These are phyloP conservation scores for Thraustotheca clavata DNA, from an alignment of 352 stramenopile species.

Conservation along the genomic window DNA sequence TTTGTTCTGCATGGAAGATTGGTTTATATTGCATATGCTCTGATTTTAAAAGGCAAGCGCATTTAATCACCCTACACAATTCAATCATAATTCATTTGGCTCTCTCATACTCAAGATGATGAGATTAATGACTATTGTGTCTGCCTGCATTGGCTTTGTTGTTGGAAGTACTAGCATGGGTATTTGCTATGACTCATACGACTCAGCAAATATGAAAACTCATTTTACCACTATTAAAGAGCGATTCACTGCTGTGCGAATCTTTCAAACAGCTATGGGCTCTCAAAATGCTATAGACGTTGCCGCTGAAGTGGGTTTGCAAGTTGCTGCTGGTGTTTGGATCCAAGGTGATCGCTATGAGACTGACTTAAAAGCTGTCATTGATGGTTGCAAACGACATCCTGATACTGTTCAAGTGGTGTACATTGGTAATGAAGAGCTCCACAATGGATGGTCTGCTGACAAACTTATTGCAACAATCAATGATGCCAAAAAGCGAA, in stretches of 20 bases:
- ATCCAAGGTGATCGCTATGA: constrained; percentile 27
- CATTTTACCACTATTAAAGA: constrained; percentile 17
- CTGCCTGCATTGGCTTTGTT: not conserved
- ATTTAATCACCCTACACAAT: too few species aligned
- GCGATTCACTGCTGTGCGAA: constrained; percentile 14
- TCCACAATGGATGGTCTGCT: constrained; percentile 27
- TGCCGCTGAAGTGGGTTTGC: not conserved
- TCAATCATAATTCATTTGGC: too few species aligned
- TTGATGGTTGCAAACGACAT: constrained; percentile 25
- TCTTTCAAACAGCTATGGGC: constrained; percentile 11
- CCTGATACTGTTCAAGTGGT: constrained; percentile 27
- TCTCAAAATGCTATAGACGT: constrained; percentile 14
- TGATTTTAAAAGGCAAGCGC: too few species aligned
- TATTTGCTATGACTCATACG: constrained; percentile 19
- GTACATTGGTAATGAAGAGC: constrained; percentile 38
- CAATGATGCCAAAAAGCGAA: constrained; percentile 27
- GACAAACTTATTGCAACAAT: constrained; percentile 28
- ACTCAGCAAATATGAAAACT: constrained; percentile 15
- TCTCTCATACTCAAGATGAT: too few species aligned
- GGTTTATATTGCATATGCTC: too few species aligned
- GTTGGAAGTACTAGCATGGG: not conserved
- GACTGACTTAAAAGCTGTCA: constrained; percentile 29
- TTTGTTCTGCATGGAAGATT: too few species aligned
- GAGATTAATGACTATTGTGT: not conserved
- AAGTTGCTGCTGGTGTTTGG: constrained; percentile 29